Evolutionary conservation across 176 grass and related monocot species (phyloP).

Genomic region (Thinopyrum elongatum): DNA sequence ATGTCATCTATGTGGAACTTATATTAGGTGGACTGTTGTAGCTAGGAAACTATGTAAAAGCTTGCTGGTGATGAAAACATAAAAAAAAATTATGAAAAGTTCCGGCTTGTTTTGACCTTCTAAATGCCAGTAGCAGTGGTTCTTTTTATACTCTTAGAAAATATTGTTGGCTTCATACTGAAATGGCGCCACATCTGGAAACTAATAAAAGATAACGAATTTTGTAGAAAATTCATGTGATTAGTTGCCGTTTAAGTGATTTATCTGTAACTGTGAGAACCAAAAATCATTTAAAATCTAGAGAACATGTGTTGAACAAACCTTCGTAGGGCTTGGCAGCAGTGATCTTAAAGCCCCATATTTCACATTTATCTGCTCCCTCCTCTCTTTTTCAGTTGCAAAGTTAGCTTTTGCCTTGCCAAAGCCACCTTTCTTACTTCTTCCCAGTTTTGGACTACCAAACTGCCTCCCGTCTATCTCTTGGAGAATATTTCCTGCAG

Average conservation of each 20-base stretch:
- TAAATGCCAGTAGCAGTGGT: neutral
- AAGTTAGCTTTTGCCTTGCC: slow-evolving; percentile 74
- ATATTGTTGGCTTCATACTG: neutral
- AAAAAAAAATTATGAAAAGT: neutral
- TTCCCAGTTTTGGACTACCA: slow-evolving; percentile 41
- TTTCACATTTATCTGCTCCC: slow-evolving; percentile 94
- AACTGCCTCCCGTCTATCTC: slow-evolving; percentile 59
- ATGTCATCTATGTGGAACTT: neutral
- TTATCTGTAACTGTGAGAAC: slow-evolving; percentile 14
- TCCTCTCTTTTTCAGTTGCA: slow-evolving; percentile 89
- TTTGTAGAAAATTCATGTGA: slow-evolving; percentile 1
- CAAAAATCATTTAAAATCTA: neutral
- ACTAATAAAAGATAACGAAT: neutral
- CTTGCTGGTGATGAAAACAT: slow-evolving; percentile 1
- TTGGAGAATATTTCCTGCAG: slow-evolving; percentile 56
- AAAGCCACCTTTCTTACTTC: slow-evolving; percentile 48
- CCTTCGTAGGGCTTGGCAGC: slow-evolving; percentile 87
- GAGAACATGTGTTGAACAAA: slow-evolving; percentile 30
- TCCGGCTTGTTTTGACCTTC: neutral
- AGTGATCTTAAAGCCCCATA: slow-evolving; percentile 73
- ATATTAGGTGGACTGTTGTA: neutral
- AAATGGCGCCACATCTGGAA: neutral
- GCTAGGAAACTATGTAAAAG: slow-evolving; percentile 1
- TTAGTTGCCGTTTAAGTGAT: neutral
- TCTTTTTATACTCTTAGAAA: neutral